Evolutionary conservation across 2,329 filamentous ascomycete species (phyloP).

Genomic region (Ascochyta viciae-villosae): DNA sequence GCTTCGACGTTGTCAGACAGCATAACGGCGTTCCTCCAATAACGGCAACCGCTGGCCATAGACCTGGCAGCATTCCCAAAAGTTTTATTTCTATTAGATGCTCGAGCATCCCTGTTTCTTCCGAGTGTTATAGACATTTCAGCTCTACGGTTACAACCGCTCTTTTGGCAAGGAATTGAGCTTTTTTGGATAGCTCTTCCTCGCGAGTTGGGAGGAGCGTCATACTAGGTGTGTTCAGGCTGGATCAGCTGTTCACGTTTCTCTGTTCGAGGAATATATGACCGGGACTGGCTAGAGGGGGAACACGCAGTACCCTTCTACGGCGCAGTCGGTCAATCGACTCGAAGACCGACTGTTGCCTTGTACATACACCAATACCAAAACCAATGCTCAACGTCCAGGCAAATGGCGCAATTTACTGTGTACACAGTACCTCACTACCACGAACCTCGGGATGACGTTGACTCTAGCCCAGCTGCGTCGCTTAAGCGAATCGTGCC

Average conservation of each 20-base stretch:
- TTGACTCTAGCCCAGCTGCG: conserved; percentile 18
- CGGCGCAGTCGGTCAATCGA: conserved; percentile 19
- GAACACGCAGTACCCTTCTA: conserved; percentile 6
- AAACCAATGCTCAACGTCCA: conserved; percentile 22
- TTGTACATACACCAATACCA: conserved; percentile 34
- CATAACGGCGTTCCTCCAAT: conserved; percentile 35
- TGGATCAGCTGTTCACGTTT: conserved; percentile 13
- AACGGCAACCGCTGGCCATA: conserved; percentile 18
- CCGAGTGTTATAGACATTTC: conserved; percentile 8
- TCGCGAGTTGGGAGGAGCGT: conserved; percentile 14
- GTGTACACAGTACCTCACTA: conserved; percentile 1
- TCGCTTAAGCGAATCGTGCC: conserved; percentile 19
- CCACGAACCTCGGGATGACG: conserved; percentile 28
- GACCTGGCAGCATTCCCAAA: conserved; percentile 34
- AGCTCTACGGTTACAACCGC: conserved; percentile 6
- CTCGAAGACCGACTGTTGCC: conserved; percentile 19
- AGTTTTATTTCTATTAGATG: conserved; percentile 26
- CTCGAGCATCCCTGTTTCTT: background rate
- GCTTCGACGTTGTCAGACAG: conserved; percentile 23
- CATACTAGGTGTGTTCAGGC: conserved; percentile 8
- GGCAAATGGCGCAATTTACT: conserved; percentile 12
- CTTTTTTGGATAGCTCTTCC: conserved; percentile 14
- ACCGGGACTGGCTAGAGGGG: conserved; percentile 9
- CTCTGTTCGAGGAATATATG: background rate
- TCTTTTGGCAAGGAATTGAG: conserved; percentile 14